These are phyloP conservation scores for Phanerochaete carnosa DNA, from an alignment of 768 basidiomycete species.

Conservation along the genomic window DNA sequence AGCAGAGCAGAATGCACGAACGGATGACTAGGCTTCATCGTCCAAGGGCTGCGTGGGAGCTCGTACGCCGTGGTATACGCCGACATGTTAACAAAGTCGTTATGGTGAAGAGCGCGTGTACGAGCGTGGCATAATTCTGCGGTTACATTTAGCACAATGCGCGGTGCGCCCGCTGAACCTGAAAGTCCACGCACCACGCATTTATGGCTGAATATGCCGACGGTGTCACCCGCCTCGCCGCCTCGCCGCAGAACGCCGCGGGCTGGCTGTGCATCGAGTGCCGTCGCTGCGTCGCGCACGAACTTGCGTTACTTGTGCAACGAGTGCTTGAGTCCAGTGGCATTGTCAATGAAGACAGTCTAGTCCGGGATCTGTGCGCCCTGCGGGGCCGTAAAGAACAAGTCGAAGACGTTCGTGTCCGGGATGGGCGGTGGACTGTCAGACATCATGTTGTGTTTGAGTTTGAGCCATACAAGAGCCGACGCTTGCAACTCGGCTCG, in stretches of 20 bases:
- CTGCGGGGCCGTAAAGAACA: neutral
- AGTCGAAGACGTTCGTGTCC: constrained; percentile 10
- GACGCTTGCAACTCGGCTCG: too few relatives aligned
- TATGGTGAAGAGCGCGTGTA: constrained; percentile 45
- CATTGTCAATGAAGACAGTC: constrained; percentile 10
- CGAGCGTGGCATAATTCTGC: constrained; percentile 51
- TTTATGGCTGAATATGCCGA: constrained; percentile 72
- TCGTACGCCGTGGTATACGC: constrained; percentile 57
- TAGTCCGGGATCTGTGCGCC: neutral
- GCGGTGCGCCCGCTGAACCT: too few relatives aligned
- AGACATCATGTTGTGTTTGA: too few relatives aligned
- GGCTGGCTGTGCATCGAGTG: neutral
- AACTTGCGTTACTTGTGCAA: constrained; percentile 5
- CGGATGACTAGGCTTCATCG: constrained; percentile 45
- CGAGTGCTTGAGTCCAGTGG: constrained; percentile 5
- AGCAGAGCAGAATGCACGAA: constrained; percentile 50
- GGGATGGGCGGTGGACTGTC: constrained; percentile 9
- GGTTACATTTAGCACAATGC: neutral
- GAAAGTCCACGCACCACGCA: constrained; percentile 47
- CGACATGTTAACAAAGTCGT: constrained; percentile 51
- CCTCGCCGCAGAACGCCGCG: constrained; percentile 1
- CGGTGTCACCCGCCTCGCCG: constrained; percentile 46
- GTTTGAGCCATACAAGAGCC: too few relatives aligned
- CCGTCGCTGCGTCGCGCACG: constrained; percentile 14
- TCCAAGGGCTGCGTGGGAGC: constrained; percentile 45